Evolutionary conservation across 768 basidiomycete genomes (phyloP).

Genomic region (Naganishia antarctica): DNA sequence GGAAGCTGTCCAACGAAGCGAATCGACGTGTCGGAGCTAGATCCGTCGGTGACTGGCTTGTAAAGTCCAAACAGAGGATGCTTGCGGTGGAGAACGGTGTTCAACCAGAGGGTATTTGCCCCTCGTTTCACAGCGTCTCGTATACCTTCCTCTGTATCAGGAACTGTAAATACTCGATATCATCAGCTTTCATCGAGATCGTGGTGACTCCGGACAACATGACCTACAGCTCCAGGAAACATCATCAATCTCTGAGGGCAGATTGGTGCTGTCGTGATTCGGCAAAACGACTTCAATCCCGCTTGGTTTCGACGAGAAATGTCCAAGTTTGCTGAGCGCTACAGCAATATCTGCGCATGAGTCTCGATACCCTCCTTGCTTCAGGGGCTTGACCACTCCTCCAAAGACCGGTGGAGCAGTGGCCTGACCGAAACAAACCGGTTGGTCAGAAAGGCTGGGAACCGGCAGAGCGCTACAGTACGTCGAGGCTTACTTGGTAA

Average conservation of each 20-base stretch:
- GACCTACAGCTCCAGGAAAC: constrained; percentile 17
- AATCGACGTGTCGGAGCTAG: not conserved
- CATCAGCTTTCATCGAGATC: constrained; percentile 8
- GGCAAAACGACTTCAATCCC: constrained; percentile 35
- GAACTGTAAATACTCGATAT: constrained; percentile 38
- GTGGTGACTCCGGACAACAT: not conserved
- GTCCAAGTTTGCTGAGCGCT: constrained; percentile 24
- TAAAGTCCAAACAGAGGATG: constrained; percentile 35
- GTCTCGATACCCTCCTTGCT: constrained; percentile 44
- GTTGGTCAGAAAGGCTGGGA: not conserved
- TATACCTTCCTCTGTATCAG: constrained; percentile 38
- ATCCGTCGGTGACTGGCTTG: not conserved
- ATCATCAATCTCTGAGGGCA: constrained; percentile 9
- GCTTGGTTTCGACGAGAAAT: not conserved
- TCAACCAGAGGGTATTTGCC: constrained; percentile 40
- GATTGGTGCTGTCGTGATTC: constrained; percentile 2
- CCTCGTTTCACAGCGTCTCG: constrained; percentile 34
- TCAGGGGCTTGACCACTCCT: constrained; percentile 42
- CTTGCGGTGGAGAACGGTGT: constrained; percentile 36
- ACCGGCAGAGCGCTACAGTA: not conserved
- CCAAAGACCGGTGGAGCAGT: constrained; percentile 30
- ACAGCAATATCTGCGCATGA: constrained; percentile 39
- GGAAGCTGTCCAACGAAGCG: constrained; percentile 38
- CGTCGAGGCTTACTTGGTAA: not conserved
- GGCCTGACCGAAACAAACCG: not conserved